Base-by-base conservation (phyloP, 1,284 basidiomycete species). In the Rhodotorula mucilaginosa region DNA sequence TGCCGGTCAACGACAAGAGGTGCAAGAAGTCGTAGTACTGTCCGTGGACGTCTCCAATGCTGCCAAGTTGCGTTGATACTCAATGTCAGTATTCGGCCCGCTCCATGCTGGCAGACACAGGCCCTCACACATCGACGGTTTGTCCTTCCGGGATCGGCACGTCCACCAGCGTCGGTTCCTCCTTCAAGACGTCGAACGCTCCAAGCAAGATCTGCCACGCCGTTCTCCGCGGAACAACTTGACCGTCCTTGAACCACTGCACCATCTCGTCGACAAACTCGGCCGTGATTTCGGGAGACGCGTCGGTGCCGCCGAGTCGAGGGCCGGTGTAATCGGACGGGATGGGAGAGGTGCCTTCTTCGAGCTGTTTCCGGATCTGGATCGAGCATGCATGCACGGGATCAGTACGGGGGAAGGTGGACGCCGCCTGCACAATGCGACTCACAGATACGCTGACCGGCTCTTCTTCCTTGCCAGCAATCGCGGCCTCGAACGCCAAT, bases 181-280 rank as follows among this genome's bases (percentile, higher is more conserved):
- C 86, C 46, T 85, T 83, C 76, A 99, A 88, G 12, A 87, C 83
- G 26, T 87, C 86, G 79, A 92, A 87, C 70, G 92, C 93, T 44
- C 92, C 94, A 18, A 99, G 85, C 44, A 95, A 86, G 78, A 99
- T 97, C 83, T 98, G 93, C 94, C 94, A 98, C 39, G 90, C 93
- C 39, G 77, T 65, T 81, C 93, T 85, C 81, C 89, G 88, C 7
- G 93, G 89, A 65, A 98, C 83, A 39, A 89, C 86, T 81, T 95
- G 95, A 34, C 93, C 93, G 58, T 89, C 87, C 83, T 96, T 97
- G 84, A 97, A 98, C 87, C 88, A 91, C 76, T 89, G 84, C 61
- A 98, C 88, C 93, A 98, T 95, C 48, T 84, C 86, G 74, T 87
- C 86, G 74, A 99, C 85, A 81, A 98, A 99, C 66, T 89, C 86